These are phyloP conservation scores for Rosa rugosa DNA, from an alignment of 306 rosid genomes.

Conservation along the genomic window DNA sequence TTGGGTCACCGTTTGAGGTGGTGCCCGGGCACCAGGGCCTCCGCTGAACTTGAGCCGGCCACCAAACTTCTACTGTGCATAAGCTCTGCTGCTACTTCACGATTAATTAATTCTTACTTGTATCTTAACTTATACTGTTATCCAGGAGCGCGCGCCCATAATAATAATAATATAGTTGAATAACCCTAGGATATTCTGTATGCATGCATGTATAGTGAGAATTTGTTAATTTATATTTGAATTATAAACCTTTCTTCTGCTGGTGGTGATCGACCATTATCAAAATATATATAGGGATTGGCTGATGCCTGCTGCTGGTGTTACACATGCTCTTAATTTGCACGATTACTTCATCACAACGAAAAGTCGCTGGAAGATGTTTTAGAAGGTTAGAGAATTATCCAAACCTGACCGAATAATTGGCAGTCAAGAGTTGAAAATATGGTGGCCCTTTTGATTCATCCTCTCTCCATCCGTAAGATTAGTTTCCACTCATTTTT, in stretches of 20 bases:
- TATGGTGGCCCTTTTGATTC: not conserved
- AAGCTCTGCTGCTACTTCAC: not conserved
- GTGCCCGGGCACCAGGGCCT: too few relatives aligned
- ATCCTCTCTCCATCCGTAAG: too few relatives aligned
- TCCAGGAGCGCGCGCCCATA: too few relatives aligned
- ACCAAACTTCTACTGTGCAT: too few relatives aligned
- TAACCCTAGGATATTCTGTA: not conserved
- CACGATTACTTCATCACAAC: not conserved
- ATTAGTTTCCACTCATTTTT: not conserved
- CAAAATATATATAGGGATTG: too few relatives aligned
- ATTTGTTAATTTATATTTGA: too few relatives aligned
- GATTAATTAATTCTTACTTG: not conserved
- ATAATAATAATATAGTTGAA: not conserved
- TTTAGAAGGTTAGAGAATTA: not conserved
- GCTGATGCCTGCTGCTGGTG: not conserved
- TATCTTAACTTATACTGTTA: too few relatives aligned
- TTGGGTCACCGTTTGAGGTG: too few relatives aligned
- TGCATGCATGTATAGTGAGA: too few relatives aligned
- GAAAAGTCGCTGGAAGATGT: not conserved
- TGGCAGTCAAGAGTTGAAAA: not conserved
- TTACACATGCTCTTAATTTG: not conserved
- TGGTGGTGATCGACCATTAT: not conserved
- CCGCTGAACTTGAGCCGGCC: too few relatives aligned
- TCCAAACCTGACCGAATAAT: not conserved
- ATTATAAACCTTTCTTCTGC: not conserved